Percentiles rank a stretch among this genome's conserved stretches.
phyloP scores from a whole-genome alignment of 169 alveolate genomes.

The Cyclospora cayetanensis region DNA sequence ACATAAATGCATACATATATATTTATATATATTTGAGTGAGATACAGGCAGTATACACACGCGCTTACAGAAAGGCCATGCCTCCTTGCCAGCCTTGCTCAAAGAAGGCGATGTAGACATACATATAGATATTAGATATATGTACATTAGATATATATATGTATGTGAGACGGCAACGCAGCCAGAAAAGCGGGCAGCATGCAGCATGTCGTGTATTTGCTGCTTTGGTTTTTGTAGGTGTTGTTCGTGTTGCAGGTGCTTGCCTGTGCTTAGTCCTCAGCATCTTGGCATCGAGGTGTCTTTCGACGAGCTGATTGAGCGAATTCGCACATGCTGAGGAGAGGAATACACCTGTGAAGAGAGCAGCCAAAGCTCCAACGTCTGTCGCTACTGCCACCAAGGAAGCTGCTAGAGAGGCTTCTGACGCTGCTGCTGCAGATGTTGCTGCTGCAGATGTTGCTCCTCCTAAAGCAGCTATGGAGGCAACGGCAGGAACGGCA shows the following conservation, averaged over 20 bases:
- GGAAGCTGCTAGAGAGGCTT: not conserved
- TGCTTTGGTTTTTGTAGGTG: not conserved
- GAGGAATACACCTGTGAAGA: slow-evolving; percentile 48
- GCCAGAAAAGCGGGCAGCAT: not conserved
- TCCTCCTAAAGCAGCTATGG: not conserved
- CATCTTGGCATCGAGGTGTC: slow-evolving; percentile 66
- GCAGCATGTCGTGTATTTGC: not conserved
- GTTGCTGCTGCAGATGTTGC: not conserved
- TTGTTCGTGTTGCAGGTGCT: not conserved
- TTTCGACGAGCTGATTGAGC: slow-evolving; percentile 63
- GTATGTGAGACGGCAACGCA: not conserved
- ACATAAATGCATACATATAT: not conserved
- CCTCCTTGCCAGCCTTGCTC: not conserved
- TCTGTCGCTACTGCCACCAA: not conserved
- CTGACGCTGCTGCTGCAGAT: not conserved
- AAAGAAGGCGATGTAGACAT: not conserved
- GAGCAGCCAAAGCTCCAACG: not conserved
- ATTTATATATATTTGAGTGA: not conserved
- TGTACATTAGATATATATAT: too few relatives aligned
- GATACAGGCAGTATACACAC: not conserved
- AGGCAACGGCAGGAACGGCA: not conserved
- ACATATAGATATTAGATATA: not conserved
- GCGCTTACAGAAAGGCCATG: not conserved
- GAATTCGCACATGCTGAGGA: slow-evolving; percentile 70
- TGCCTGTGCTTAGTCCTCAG: slow-evolving; percentile 57